Evolutionary conservation across 371 early-diverging fungal genomes (phyloP), one percentile per base, ranked within the genome.

Genomic region (Mortierella sp.): DNA sequence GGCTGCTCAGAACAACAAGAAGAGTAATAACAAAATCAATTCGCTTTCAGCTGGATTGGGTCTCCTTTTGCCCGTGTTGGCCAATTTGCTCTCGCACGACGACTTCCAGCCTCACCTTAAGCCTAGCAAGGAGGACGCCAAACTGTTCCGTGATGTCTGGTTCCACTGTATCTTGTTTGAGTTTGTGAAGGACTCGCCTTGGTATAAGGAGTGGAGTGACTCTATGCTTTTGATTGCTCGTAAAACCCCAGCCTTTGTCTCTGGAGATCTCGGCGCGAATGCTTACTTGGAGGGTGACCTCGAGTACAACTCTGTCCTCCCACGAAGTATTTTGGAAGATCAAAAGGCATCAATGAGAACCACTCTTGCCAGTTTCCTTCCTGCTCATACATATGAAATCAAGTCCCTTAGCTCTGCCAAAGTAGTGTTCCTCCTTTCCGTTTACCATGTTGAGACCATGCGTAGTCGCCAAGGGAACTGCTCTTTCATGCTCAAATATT

Each of bases 251-350:
- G 87, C 94, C 0, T 87, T 98, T 58, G 90, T 95, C 6, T 91
- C 93, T 38, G 91, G 89, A 57, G 73, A 84, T 41, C 59, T 69
- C 38, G 88, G 91, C 47, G 87, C 92, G 0, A 91, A 92, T 22
- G 93, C 92, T 59, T 96, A 95, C 69, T 73, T 98, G 41, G 96
- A 96, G 67, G 94, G 92, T n/a, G 97, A 97, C 72, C 85, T 98
- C 19, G 94, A 94, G 69, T 92, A 93, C 72, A 95, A 95, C 78
- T 95, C 97, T 10, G 91, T 97, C 9, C 83, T 96, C 19, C 88
- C 93, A 52, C 88, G 90, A 57, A 92, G 88, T 32, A 88, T 90
- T 58, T 72, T 89, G n/a, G 96, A 96, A 13, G 89, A 92, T 33
- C 86, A 83, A 63, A 72, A 74, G 63, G 63, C 77, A 13, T 72